These are phyloP conservation scores for Oryza australiensis DNA, from an alignment of 176 grass and related monocot species.

Conservation along the genomic window DNA sequence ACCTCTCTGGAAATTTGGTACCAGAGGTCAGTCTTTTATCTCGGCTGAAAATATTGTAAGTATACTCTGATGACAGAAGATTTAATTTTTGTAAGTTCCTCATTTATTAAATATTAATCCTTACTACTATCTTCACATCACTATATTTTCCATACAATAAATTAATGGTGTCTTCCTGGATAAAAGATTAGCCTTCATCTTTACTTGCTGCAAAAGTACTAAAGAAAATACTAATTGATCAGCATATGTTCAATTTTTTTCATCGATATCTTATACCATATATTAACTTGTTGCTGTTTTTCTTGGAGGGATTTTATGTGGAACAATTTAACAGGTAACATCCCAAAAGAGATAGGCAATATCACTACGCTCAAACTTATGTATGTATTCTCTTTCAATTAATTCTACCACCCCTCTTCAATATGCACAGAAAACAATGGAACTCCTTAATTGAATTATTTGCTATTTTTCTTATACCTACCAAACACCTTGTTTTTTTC, in stretches of 20 bases:
- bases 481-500: not conserved
- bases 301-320: constrained; percentile 97
- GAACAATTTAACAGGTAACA: constrained; percentile 81
- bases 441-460: not conserved
- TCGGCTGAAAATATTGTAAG: constrained; percentile 85
- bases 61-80: constrained; percentile 29
- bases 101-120: constrained; percentile 11
- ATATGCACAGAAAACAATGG: constrained; percentile 7
- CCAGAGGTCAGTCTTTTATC: constrained; percentile 72
- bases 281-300: constrained; percentile 31
- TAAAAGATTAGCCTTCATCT: not conserved
- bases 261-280: constrained; percentile 15
- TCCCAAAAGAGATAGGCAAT: constrained; percentile 88
- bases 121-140: constrained; percentile 18
- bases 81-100: constrained; percentile 6
- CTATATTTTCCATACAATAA: constrained; percentile 2
- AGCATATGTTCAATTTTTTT: not conserved
- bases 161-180: not conserved
- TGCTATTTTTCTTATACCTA: constrained; percentile 3
- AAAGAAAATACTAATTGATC: not conserved
- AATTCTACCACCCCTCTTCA: constrained; percentile 17
- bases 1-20: constrained; percentile 84
- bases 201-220: not conserved
- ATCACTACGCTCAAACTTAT: constrained; percentile 76
- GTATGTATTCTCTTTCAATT: constrained; percentile 53